Evolutionary conservation across 2,329 filamentous ascomycete genomes (phyloP), one percentile per base, ranked within the genome.

Genomic region (Helotiales sp.): DNA sequence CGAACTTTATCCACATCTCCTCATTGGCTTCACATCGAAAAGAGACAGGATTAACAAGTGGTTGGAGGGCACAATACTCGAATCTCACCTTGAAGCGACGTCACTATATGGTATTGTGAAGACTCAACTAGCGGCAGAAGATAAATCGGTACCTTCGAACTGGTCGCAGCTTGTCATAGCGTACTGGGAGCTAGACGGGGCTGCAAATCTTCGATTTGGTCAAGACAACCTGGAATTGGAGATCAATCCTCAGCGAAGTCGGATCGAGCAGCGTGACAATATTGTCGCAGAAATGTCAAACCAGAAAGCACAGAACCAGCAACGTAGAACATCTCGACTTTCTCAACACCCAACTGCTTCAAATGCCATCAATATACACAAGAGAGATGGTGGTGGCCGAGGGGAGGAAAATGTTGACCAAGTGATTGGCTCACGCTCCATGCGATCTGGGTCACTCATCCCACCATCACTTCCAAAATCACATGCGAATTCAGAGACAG

Each of bases 161-260:
- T 75, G 73, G 73, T 67, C 72, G 5, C 58, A 75, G 54, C 59
- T 74, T 26, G 67, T 70, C 2, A 68, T 74, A 64, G 68, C 70
- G 0, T 73, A 65, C 22, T 72, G 69, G 63, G 67, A 70, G 13
- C 43, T 69, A 32, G 69, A 71, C 59, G 67, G 32, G 6, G 69
- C 69, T 28, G 63, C 69, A 10, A 57, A 20, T 32, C 45, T 57
- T 26, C 24, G 26, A 37, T 37, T 57, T 26, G 32, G n/a, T 43
- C 20, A 49, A 43, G 24, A 20, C 20, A 28, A 30, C 13, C n/a
- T 8, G 4, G 6, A 57, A 11, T 20, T 45, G 6, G 17, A 17
- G 40, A 45, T 3, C 13, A 45, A 6, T n/a, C n/a, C n/a, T 20
- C 40, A 45, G 20, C 40, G 7, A 10, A 45, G 6, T 6, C 40